phyloP scores from a whole-genome alignment of 2,329 filamentous ascomycete genomes.

The Aspergillus clavatus region DNA sequence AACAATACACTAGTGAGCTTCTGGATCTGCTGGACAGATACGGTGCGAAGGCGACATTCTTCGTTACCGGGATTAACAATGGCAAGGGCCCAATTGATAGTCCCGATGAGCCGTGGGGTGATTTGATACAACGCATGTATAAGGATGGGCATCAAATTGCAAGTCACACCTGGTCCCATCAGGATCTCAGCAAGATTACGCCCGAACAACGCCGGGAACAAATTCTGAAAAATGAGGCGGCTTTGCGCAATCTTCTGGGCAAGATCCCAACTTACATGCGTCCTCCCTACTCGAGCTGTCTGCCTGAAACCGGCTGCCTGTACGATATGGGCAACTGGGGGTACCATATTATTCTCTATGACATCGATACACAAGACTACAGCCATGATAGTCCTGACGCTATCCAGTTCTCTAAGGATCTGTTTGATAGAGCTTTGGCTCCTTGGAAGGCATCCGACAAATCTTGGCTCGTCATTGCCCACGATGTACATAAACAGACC shows the following conservation, averaged over 20 bases:
- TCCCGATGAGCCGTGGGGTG: conserved; percentile 35
- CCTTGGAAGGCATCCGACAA: conserved; percentile 22
- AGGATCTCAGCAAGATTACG: conserved; percentile 41
- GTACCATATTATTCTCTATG: conserved; percentile 47
- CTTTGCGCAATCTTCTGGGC: conserved; percentile 45
- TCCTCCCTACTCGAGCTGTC: conserved; percentile 46
- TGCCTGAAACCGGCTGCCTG: conserved; percentile 34
- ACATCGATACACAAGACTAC: conserved; percentile 48
- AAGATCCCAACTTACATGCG: conserved; percentile 51
- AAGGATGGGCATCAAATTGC: conserved; percentile 47
- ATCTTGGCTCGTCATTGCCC: conserved; percentile 40
- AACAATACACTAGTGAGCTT: conserved; percentile 56
- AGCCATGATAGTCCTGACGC: conserved; percentile 33
- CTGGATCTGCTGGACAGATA: conserved; percentile 58
- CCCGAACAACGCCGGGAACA: conserved; percentile 36
- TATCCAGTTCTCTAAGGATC: conserved; percentile 39
- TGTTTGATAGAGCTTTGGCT: conserved; percentile 33
- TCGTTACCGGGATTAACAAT: conserved; percentile 52
- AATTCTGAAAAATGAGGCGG: conserved; percentile 46
- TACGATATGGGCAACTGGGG: conserved; percentile 43
- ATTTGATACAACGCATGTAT: conserved; percentile 40
- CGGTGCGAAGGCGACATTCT: conserved; percentile 63
- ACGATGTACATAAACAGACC: conserved; percentile 42
- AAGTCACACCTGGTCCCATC: conserved; percentile 51
- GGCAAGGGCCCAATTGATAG: conserved; percentile 43